phyloP scores from a whole-genome alignment of 768 basidiomycete species.

The Agaricus sinodeliciosus region DNA sequence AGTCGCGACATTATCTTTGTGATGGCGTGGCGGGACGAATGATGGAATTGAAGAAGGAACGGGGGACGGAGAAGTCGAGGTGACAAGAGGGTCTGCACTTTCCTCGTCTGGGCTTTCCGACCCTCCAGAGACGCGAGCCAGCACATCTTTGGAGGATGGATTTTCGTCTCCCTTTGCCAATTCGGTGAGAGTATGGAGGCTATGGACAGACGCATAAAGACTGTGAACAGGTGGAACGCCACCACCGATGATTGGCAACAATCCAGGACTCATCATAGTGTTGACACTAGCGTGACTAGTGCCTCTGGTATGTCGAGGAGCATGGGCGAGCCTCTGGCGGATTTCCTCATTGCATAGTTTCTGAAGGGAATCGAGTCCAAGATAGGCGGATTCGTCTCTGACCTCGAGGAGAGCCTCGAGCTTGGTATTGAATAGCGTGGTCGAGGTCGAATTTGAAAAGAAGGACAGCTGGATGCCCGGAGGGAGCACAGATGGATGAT shows the following conservation, averaged over 20 bases:
- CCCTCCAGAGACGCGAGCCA: background rate
- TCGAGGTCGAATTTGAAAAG: constrained; percentile 22
- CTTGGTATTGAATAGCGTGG: constrained; percentile 23
- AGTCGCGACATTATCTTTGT: background rate
- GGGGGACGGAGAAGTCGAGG: background rate
- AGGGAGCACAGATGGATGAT: constrained; percentile 49
- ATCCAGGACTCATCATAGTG: constrained; percentile 9
- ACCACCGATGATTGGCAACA: background rate
- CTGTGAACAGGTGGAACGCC: constrained; percentile 32
- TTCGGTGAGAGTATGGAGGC: constrained; percentile 56
- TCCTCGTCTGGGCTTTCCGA: constrained; percentile 8
- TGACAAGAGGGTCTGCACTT: background rate
- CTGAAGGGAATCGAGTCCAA: constrained; percentile 61
- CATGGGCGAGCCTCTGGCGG: constrained; percentile 33
- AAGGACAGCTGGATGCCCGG: constrained; percentile 47
- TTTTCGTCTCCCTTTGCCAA: constrained; percentile 28
- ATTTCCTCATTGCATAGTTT: constrained; percentile 66
- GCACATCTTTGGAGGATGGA: background rate
- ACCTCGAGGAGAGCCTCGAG: constrained; percentile 68
- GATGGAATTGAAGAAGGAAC: background rate
- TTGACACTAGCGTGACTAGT: constrained; percentile 26
- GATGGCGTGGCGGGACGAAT: background rate
- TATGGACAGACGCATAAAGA: constrained; percentile 48
- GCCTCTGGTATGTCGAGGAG: constrained; percentile 35
- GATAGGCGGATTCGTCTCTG: constrained; percentile 71